Base-by-base conservation (phyloP, 2,329 filamentous ascomycete genomes). In the Arachnomyces sp. region DNA sequence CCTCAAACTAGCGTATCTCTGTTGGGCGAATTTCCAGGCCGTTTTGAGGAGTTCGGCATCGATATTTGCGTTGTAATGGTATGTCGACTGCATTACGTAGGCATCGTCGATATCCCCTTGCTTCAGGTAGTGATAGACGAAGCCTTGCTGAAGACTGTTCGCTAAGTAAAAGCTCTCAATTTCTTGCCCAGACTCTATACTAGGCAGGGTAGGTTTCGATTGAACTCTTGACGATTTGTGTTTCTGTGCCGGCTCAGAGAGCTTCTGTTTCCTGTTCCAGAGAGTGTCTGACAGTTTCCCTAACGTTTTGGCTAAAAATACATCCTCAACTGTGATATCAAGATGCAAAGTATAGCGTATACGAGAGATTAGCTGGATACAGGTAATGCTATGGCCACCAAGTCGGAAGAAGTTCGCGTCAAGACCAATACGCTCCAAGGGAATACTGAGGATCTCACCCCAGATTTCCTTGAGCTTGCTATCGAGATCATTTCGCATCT, bases 101-200 rank as follows among this genome's bases (percentile, higher is more conserved):
- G 33, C 21, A 25, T 25, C 33, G 12, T 35, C 33, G 12, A 18
- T 17, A 15, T 35, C 33, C 33, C 12, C 18, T 6, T 35, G 15
- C 16, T 35, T 35, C 5, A 35, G 33, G 18, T 35, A 35, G 18
- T 35, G 33, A 35, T 35, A 35, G 5, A 35, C 33, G 18, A 35
- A 35, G 6, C 33, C 33, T 18, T 35, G 33, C 14, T 35, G 33
- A 6, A 35, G 33, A 17, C 33, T 35, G 33, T 35, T 35, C 4
- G 33, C 33, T 14, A 35, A n/a, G 33, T 35, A 35, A 18, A 17
- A 5, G 18, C 14, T 18, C 6, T 35, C 33, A 18, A n/a, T 17
- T 8, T n/a, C 14, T 35, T 15, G 14, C 12, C 17, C 14, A 4
- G 12, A n/a, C n/a, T 35, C 12, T 17, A 35, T 7, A 15, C 15